Conservation (phyloP, 768 basidiomycete genomes). For the Mycena venus region DNA sequence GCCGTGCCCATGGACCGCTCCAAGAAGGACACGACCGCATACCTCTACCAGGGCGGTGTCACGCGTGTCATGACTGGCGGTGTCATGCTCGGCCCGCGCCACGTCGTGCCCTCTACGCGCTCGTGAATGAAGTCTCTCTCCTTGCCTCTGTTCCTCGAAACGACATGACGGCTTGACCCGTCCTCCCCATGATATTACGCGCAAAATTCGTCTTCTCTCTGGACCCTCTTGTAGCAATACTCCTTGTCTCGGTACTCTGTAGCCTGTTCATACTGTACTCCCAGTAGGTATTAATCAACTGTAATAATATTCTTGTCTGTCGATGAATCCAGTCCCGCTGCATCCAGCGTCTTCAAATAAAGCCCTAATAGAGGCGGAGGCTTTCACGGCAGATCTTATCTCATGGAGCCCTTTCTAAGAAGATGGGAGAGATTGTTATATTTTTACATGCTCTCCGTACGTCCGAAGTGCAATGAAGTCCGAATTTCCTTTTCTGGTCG, state of each 20-base stretch:
- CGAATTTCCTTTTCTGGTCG: too few species aligned
- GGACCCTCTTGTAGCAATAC: constrained; percentile 1
- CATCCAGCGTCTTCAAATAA: too few species aligned
- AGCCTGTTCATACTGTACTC: neutral
- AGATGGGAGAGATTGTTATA: too few species aligned
- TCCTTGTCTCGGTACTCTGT: neutral
- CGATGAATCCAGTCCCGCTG: too few species aligned
- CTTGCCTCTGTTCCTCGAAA: neutral
- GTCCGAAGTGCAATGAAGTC: too few species aligned
- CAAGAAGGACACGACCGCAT: constrained; percentile 14
- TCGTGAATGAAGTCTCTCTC: neutral
- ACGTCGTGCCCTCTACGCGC: constrained; percentile 5
- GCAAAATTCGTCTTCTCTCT: neutral
- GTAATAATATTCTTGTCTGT: constrained; percentile 1
- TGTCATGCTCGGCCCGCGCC: constrained; percentile 37
- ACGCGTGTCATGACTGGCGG: too few species aligned
- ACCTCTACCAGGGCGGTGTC: too few species aligned
- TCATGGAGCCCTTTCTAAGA: too few species aligned
- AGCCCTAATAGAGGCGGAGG: too few species aligned
- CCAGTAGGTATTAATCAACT: constrained; percentile 1
- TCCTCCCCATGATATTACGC: neutral
- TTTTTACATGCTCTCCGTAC: too few species aligned
- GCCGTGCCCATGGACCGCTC: neutral
- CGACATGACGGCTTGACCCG: neutral
- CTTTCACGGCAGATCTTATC: too few species aligned